Evolutionary conservation across 495 filamentous ascomycete species (phyloP).

Genomic region (Xylaria cubensis): DNA sequence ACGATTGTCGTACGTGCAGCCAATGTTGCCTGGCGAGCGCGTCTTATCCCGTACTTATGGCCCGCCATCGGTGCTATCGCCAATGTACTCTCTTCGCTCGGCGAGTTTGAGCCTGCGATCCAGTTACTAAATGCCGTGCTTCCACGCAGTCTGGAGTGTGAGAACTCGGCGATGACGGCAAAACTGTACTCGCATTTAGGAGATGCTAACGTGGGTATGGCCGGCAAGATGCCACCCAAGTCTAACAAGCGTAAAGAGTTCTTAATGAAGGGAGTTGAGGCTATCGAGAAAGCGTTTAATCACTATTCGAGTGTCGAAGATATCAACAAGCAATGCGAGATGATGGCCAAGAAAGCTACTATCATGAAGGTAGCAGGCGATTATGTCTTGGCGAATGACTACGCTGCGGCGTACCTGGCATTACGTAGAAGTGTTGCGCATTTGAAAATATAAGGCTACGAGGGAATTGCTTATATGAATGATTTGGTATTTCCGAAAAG

Average conservation of each 20-base stretch:
- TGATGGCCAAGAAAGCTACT: constrained; percentile 86
- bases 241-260: constrained; percentile 60
- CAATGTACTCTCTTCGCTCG: constrained; percentile 70
- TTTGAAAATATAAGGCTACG: constrained; percentile 28
- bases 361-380: constrained; percentile 80
- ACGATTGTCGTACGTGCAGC: constrained; percentile 82
- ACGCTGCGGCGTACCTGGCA: constrained; percentile 71
- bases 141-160: constrained; percentile 82
- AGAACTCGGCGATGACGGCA: constrained; percentile 68
- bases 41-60: constrained; percentile 77
- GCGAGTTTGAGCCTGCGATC: constrained; percentile 75
- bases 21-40: constrained; percentile 73
- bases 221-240: constrained; percentile 55
- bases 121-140: constrained; percentile 74
- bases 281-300: constrained; percentile 67
- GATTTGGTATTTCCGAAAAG: not conserved
- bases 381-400: constrained; percentile 73
- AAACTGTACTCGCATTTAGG: constrained; percentile 76
- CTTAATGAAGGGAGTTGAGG: constrained; percentile 68
- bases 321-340: constrained; percentile 74
- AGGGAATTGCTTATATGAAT: not conserved
- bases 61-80: constrained; percentile 74
- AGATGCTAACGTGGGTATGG: constrained; percentile 84
- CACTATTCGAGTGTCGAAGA: constrained; percentile 79
- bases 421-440: constrained; percentile 54